Conservation (phyloP, 495 filamentous ascomycete genomes). For the Penicillium nucicola region DNA sequence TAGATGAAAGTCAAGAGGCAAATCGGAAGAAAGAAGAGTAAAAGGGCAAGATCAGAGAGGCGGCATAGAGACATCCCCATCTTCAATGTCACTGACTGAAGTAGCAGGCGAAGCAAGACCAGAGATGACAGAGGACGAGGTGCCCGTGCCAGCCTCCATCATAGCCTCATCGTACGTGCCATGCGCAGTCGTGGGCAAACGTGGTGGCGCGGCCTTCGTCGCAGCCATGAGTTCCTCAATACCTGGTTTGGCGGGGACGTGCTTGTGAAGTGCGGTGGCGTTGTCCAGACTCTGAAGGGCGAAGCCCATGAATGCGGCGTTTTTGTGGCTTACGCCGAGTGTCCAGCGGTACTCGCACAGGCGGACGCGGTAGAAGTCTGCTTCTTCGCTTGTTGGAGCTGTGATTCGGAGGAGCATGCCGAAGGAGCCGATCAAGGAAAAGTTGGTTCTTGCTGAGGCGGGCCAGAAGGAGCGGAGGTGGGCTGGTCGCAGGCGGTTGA, state of each 20-base stretch:
- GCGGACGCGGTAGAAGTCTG: constrained; percentile 87
- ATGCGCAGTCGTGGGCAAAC: constrained; percentile 2
- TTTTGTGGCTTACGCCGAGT: constrained; percentile 76
- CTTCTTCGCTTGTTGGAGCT: constrained; percentile 81
- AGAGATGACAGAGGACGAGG: constrained; percentile 32
- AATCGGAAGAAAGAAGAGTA: not conserved
- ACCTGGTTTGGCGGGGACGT: constrained; percentile 46
- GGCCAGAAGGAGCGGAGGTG: constrained; percentile 58
- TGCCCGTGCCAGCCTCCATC: constrained; percentile 14
- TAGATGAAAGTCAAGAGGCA: not conserved
- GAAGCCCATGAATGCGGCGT: constrained; percentile 65
- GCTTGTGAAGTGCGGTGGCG: constrained; percentile 41
- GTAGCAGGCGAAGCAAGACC: constrained; percentile 32
- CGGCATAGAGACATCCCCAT: constrained; percentile 12
- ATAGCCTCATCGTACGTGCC: constrained; percentile 22
- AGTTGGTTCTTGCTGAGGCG: constrained; percentile 50
- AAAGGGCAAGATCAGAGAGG: constrained; percentile 6
- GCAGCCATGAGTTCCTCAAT: constrained; percentile 49
- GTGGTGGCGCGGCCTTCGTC: constrained; percentile 26
- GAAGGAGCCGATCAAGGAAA: constrained; percentile 54
- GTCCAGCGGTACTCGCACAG: constrained; percentile 94
- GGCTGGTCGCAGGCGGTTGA: constrained; percentile 52
- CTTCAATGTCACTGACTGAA: constrained; percentile 27
- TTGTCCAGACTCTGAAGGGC: constrained; percentile 49
- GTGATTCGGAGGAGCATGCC: constrained; percentile 78